A percentile compares a stretch with the other conserved stretches of the same genome.
These are phyloP conservation scores for Lactifluus hygrophoroides DNA, from an alignment of 768 basidiomycete genomes.

Conservation along the genomic window DNA sequence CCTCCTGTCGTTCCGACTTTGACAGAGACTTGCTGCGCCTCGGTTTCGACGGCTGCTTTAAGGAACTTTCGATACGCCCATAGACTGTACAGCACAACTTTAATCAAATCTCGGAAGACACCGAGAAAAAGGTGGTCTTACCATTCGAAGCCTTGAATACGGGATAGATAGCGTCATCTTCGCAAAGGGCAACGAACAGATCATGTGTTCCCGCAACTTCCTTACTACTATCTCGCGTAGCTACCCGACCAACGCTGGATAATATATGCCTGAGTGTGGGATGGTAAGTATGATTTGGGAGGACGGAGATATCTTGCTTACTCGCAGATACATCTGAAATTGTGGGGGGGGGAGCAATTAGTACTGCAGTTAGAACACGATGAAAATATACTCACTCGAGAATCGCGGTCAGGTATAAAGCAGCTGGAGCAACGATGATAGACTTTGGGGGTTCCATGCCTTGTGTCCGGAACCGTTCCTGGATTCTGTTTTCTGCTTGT, in stretches of 20 bases:
- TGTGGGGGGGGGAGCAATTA: conserved; percentile 13
- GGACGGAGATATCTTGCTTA: conserved; percentile 33
- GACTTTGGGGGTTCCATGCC: conserved; percentile 38
- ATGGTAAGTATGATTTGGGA: conserved; percentile 9
- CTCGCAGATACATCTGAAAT: conserved; percentile 76
- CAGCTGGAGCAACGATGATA: conserved; percentile 63
- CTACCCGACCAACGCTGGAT: conserved; percentile 75
- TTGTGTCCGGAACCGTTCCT: conserved; percentile 45
- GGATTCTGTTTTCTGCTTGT: conserved; percentile 50
- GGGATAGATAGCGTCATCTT: conserved; percentile 80
- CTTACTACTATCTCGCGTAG: conserved; percentile 77
- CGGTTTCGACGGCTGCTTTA: conserved; percentile 9
- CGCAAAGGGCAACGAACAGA: conserved; percentile 80
- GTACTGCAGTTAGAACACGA: background rate
- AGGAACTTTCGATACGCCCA: conserved; percentile 28
- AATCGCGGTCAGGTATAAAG: conserved; percentile 86
- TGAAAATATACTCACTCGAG: conserved; percentile 61
- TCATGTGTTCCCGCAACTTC: conserved; percentile 70
- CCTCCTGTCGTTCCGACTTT: conserved; percentile 6
- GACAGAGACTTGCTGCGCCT: conserved; percentile 12
- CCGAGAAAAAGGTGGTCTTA: conserved; percentile 27
- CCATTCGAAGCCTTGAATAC: conserved; percentile 85
- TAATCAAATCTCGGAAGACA: background rate
- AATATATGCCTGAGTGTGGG: conserved; percentile 60
- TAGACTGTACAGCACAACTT: conserved; percentile 32